A percentile compares a stretch with the other conserved stretches of the same genome.
These are phyloP conservation scores for Phytophthora aleatoria DNA, from an alignment of 352 stramenopile species.

Conservation along the genomic window DNA sequence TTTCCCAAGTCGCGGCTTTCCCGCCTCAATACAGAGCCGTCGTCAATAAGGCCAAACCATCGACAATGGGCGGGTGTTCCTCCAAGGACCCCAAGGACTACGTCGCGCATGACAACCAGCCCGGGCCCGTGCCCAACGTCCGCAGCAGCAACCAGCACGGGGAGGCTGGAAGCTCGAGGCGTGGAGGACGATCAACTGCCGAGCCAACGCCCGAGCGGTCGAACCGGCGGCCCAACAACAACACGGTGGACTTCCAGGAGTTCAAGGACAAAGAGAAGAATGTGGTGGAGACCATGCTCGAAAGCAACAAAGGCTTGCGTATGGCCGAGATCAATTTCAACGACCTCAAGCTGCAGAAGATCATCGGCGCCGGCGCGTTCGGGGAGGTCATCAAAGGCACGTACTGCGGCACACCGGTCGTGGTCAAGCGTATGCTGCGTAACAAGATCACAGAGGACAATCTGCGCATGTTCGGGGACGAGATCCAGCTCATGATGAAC, in stretches of 20 bases:
- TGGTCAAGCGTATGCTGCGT: constrained; percentile 89
- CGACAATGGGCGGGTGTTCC: constrained; percentile 50
- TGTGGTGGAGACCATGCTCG: constrained; percentile 88
- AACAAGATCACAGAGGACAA: constrained; percentile 91
- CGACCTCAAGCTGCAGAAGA: constrained; percentile 89
- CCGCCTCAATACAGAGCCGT: background rate
- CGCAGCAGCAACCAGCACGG: constrained; percentile 1
- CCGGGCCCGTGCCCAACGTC: constrained; percentile 1
- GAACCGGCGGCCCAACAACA: constrained; percentile 35
- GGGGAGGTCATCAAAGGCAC: constrained; percentile 90
- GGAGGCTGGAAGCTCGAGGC: constrained; percentile 8
- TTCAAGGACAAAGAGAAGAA: constrained; percentile 90
- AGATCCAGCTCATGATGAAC: constrained; percentile 93
- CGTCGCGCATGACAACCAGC: constrained; percentile 14
- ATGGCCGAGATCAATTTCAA: constrained; percentile 92
- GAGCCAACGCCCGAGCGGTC: constrained; percentile 15
- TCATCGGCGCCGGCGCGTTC: constrained; percentile 86
- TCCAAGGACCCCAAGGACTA: constrained; percentile 48
- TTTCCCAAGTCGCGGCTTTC: constrained; percentile 32
- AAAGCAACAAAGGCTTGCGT: constrained; percentile 85
- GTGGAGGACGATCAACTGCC: background rate
- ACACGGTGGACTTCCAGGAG: constrained; percentile 80
- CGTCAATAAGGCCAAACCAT: background rate
- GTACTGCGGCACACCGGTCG: constrained; percentile 88
- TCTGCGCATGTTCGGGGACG: constrained; percentile 88